A percentile compares a stretch with the other conserved stretches of the same genome.
These are phyloP conservation scores for Xylariaceae sp. DNA, from an alignment of 2,329 filamentous ascomycete species.

Conservation along the genomic window DNA sequence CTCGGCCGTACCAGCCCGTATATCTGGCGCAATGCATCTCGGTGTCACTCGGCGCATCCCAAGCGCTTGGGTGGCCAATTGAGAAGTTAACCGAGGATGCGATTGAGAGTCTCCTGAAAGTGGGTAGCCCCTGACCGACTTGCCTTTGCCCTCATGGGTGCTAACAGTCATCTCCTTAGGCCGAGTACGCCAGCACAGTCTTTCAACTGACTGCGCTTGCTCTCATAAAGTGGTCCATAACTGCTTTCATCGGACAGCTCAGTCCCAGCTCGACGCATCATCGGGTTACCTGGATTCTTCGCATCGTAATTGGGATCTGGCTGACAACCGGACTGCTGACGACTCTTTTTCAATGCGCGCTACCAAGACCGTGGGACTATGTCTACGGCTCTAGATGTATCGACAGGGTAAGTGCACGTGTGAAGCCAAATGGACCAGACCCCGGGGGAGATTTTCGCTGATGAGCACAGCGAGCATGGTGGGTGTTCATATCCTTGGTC, in stretches of 20 bases:
- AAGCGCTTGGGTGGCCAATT: slow-evolving; percentile 19
- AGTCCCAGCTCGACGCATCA: slow-evolving; percentile 16
- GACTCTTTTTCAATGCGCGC: slow-evolving; percentile 22
- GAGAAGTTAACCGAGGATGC: slow-evolving; percentile 9
- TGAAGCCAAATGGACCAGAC: no score
- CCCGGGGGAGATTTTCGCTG: not conserved
- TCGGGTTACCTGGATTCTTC: slow-evolving; percentile 15
- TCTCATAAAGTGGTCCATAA: slow-evolving; percentile 25
- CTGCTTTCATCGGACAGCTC: slow-evolving; percentile 20
- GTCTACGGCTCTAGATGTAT: slow-evolving; percentile 17
- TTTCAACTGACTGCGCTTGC: slow-evolving; percentile 21
- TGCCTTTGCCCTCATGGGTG: not conserved
- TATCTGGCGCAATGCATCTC: slow-evolving; percentile 24
- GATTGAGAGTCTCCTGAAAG: slow-evolving; percentile 17
- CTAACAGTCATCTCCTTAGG: slow-evolving; percentile 13
- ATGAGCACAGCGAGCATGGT: slow-evolving; percentile 15
- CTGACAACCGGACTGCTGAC: slow-evolving; percentile 12
- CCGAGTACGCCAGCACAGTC: slow-evolving; percentile 22
- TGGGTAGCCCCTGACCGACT: not conserved
- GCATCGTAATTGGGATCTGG: slow-evolving; percentile 19
- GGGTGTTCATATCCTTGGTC: slow-evolving; percentile 13
- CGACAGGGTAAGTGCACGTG: slow-evolving; percentile 16
- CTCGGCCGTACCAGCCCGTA: slow-evolving; percentile 12
- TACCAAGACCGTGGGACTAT: slow-evolving; percentile 25
- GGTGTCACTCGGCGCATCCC: slow-evolving; percentile 20